Evolutionary conservation across 306 rosid genomes (phyloP), one percentile per base, ranked within the genome.

Genomic region (Biancaea sappan): DNA sequence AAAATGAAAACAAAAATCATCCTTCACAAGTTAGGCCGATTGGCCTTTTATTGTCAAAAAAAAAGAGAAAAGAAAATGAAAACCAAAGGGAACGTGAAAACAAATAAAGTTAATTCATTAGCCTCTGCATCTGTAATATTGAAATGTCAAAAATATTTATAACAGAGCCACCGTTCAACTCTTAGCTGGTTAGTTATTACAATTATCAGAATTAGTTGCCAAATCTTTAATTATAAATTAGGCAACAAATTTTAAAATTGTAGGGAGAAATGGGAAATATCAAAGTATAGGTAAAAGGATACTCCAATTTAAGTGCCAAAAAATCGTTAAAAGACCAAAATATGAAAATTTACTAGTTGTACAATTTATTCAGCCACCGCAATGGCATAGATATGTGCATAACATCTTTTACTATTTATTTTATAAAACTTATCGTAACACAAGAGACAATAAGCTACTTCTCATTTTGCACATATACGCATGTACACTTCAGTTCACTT

Each of bases 341-440:
- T 26, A 26, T 57, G 11, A 32, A 60, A 60, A 29, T 16, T 10
- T 41, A 38, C 9, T 12, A 15, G 38, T 12, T 15, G 16, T 7
- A 16, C 13, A 41, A 10, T 41, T 41, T 0, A 64, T 13, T 12
- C 52, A 64, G 24, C 24, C 35, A 64, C 10, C 22, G 32, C 12
- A 44, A 44, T 15, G 19, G 4, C 50, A 44, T 13, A 44, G 29
- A 18, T 35, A 11, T 11, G 8, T 61, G 22, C 44, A 19, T 29
- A 3, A 44, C 69, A 19, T 25, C 40, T 26, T 18, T 24, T 62
- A 62, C 15, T 63, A 52, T 41, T 65, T 75, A 38, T 38, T 28
- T 24, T 56, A 66, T 53, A 51, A 7, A 66, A 54, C 5, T 75
- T 75, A 21, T 65, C 57, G 29, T 19, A 28, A 21, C 34, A 26